Conservation (phyloP, 345 rosid species). For the Gossypium ekmanianum region DNA sequence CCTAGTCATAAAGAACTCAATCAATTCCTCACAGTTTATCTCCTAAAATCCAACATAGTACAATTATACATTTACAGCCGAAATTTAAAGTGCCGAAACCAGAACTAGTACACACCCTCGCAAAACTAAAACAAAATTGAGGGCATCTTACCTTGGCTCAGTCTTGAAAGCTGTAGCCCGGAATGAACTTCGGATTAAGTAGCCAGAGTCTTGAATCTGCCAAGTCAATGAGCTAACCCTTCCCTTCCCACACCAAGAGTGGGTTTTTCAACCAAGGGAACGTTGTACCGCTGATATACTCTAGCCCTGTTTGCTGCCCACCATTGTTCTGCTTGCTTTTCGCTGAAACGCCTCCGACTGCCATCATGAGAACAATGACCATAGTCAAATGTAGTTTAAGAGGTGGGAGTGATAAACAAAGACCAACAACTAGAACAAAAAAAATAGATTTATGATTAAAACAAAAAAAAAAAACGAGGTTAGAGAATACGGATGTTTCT, state of each 20-base stretch:
- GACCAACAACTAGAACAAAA: background rate
- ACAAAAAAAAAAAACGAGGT: background rate
- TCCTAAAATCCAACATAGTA: background rate
- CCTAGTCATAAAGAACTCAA: slow-evolving; percentile 41
- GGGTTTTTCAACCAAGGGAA: slow-evolving; percentile 47
- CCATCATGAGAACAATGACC: slow-evolving; percentile 2
- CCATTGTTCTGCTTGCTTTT: slow-evolving; percentile 81
- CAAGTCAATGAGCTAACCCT: slow-evolving; percentile 34
- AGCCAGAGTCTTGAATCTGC: slow-evolving; percentile 5
- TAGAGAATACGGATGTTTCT: background rate
- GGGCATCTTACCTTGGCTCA: slow-evolving; percentile 12
- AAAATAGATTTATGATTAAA: background rate
- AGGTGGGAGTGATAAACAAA: background rate
- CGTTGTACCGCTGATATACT: slow-evolving; percentile 61
- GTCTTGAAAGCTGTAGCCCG: slow-evolving; percentile 10
- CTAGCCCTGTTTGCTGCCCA: slow-evolving; percentile 71
- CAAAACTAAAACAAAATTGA: slow-evolving; percentile 15
- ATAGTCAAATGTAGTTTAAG: background rate
- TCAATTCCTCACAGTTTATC: slow-evolving; percentile 22
- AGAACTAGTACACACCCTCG: slow-evolving; percentile 13
- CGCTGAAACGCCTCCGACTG: slow-evolving; percentile 72
- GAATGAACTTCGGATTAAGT: slow-evolving; percentile 8
- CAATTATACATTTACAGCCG: slow-evolving; percentile 6
- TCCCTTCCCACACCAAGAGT: slow-evolving; percentile 16
- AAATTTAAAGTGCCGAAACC: slow-evolving; percentile 4